phyloP scores from a whole-genome alignment of 352 stramenopile species.

The Phytophthora lateralis region DNA sequence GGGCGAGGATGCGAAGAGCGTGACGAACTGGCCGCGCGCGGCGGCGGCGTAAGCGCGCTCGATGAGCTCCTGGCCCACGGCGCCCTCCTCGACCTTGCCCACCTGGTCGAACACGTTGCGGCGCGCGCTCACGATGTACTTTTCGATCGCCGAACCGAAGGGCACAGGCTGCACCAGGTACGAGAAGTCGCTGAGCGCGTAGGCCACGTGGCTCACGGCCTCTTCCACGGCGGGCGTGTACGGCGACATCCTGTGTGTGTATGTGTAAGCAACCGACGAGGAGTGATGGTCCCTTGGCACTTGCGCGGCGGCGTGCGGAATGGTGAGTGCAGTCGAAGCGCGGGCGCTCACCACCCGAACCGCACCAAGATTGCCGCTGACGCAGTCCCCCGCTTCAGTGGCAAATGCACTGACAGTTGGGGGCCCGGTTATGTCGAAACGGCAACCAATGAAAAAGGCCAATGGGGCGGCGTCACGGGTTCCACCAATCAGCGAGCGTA shows the following conservation, averaged over 20 bases:
- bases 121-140: constrained; percentile 73
- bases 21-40: constrained; percentile 84
- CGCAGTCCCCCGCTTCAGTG: constrained; percentile 11
- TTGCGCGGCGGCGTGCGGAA: constrained; percentile 30
- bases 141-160: constrained; percentile 64
- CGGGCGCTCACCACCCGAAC: constrained; percentile 32
- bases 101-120: constrained; percentile 86
- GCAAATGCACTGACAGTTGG: not conserved
- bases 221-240: constrained; percentile 59
- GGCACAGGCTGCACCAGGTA: constrained; percentile 71
- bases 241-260: constrained; percentile 24
- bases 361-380: constrained; percentile 15
- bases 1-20: constrained; percentile 90
- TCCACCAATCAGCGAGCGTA: constrained; percentile 7
- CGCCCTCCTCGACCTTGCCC: constrained; percentile 54
- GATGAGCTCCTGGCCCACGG: constrained; percentile 65
- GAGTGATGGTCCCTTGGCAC: constrained; percentile 3
- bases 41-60: constrained; percentile 68
- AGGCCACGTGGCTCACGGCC: constrained; percentile 80
- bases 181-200: constrained; percentile 79
- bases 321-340: constrained; percentile 16
- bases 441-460: constrained; percentile 6
- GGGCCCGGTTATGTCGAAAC: not conserved
- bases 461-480: not conserved
- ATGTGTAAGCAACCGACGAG: not conserved